phyloP scores from a whole-genome alignment of 1,284 basidiomycete genomes.

The Earliella scabrosa region DNA sequence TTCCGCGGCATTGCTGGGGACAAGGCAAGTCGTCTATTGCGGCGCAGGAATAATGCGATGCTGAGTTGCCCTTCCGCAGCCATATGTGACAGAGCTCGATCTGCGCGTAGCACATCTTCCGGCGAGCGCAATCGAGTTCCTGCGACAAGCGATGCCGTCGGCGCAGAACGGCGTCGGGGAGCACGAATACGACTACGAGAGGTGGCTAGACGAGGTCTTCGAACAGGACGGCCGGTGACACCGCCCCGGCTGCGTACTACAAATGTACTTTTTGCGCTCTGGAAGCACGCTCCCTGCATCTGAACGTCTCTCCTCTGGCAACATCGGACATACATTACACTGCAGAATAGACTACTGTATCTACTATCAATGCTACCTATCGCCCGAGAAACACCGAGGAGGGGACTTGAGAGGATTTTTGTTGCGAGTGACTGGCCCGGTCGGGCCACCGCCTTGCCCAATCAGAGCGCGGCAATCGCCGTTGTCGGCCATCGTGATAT shows the following conservation, averaged over 20 bases:
- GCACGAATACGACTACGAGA: slow-evolving; percentile 75
- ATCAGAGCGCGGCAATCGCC: slow-evolving; percentile 37
- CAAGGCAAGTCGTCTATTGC: slow-evolving; percentile 59
- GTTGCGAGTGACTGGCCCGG: background rate
- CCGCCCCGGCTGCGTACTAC: slow-evolving; percentile 2
- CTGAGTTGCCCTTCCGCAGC: slow-evolving; percentile 51
- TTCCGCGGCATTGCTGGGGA: slow-evolving; percentile 92
- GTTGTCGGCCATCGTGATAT: slow-evolving; percentile 36
- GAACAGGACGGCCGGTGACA: slow-evolving; percentile 34
- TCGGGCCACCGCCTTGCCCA: slow-evolving; percentile 26
- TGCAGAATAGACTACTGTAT: slow-evolving; percentile 22
- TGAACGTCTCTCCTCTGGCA: background rate
- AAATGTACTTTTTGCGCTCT: slow-evolving; percentile 10
- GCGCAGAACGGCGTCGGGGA: slow-evolving; percentile 58
- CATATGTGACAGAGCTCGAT: slow-evolving; percentile 93
- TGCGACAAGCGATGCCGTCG: slow-evolving; percentile 77
- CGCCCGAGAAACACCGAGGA: background rate
- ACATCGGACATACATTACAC: slow-evolving; percentile 3
- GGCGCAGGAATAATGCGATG: background rate
- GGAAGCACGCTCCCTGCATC: slow-evolving; percentile 8
- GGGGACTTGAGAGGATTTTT: background rate
- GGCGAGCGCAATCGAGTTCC: slow-evolving; percentile 78
- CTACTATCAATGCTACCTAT: slow-evolving; percentile 9
- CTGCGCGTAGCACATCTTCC: slow-evolving; percentile 88
- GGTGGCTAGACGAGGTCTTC: slow-evolving; percentile 81